Evolutionary conservation across 2,329 filamentous ascomycete species (phyloP), one percentile per base, ranked within the genome.

Genomic region (Alternaria sp.): DNA sequence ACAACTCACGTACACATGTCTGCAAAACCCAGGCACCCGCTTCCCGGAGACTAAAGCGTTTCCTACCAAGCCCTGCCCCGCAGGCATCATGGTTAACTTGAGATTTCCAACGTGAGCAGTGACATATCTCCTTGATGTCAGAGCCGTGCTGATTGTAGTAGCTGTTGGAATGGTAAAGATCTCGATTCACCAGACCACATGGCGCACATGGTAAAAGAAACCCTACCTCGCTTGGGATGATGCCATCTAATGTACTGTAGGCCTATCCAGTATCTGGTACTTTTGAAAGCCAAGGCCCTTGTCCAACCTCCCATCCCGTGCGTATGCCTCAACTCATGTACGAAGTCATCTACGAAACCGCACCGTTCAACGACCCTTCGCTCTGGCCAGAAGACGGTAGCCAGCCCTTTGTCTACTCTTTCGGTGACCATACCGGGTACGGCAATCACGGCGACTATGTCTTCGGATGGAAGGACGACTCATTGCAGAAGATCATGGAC

Each of bases 391-490:
- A 55, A 56, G 68, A 73, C 30, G 68, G 65, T 2, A 79, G 63
- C 81, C 71, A 74, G 42, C 71, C 71, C 1, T 72, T 74, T 41
- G 67, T 69, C 1, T 73, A 69, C 66, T 67, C 64, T 3, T 71
- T 72, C 26, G 63, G 64, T 38, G 82, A 82, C 79, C 80, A 22
- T 44, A 80, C 79, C 38, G 83, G 83, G 30, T 78, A 80, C 22
- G 83, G 82, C 3, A 83, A 82, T 26, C 83, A 85, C 72, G 83
- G 82, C 24, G 83, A 85, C 72, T 85, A 85, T 69, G 72, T 85
- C 59, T 85, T 85, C 69, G 83, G 83, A 57, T 85, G 83, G 83
- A 81, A 84, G 69, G 81, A 77, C 61, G 76, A 84, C 69, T 74
- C 79, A 9, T 79, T 85, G 47, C 83, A 85, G 72, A 81, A 68